These are phyloP conservation scores for Irpex rosettiformis DNA, from an alignment of 1,284 basidiomycete species.

Conservation along the genomic window DNA sequence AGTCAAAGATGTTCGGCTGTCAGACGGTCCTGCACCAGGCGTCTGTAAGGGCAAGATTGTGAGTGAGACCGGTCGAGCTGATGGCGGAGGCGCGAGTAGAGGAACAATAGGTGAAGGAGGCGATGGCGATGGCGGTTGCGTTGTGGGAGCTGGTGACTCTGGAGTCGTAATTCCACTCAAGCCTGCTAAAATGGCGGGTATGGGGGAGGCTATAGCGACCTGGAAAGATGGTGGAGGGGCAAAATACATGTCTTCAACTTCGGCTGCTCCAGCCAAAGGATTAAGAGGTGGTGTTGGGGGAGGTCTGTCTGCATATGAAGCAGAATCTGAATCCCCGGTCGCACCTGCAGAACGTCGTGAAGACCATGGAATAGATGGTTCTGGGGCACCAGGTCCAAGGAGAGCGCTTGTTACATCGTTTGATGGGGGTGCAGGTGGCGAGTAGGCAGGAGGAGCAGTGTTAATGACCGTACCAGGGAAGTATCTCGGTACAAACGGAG, in stretches of 20 bases:
- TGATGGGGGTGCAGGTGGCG: slow-evolving; percentile 16
- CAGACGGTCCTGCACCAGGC: slow-evolving; percentile 1
- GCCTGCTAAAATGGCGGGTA: slow-evolving; percentile 27
- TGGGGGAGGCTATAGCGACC: slow-evolving; percentile 26
- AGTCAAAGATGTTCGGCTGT: neutral
- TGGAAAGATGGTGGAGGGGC: slow-evolving; percentile 24
- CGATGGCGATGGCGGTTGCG: slow-evolving; percentile 18
- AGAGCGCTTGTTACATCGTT: slow-evolving; percentile 20
- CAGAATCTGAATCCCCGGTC: slow-evolving; percentile 17
- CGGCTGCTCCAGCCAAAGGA: neutral
- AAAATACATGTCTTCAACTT: slow-evolving; percentile 21
- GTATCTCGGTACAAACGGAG: slow-evolving; percentile 49
- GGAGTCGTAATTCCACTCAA: slow-evolving; percentile 15
- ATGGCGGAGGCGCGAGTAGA: slow-evolving; percentile 10
- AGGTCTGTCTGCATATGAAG: slow-evolving; percentile 26
- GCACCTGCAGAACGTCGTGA: slow-evolving; percentile 15
- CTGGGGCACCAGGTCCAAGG: slow-evolving; percentile 17
- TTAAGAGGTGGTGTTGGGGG: slow-evolving; percentile 25
- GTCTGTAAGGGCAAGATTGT: neutral
- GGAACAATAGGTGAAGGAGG: slow-evolving; percentile 11
- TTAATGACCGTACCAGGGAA: slow-evolving; percentile 46
- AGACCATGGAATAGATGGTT: slow-evolving; percentile 17
- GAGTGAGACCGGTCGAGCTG: slow-evolving; percentile 6
- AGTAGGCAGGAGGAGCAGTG: slow-evolving; percentile 36
- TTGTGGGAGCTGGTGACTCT: neutral